Evolutionary conservation across 768 basidiomycete genomes (phyloP), one percentile per base, ranked within the genome.

Genomic region (Hygrophorus pudorinus): DNA sequence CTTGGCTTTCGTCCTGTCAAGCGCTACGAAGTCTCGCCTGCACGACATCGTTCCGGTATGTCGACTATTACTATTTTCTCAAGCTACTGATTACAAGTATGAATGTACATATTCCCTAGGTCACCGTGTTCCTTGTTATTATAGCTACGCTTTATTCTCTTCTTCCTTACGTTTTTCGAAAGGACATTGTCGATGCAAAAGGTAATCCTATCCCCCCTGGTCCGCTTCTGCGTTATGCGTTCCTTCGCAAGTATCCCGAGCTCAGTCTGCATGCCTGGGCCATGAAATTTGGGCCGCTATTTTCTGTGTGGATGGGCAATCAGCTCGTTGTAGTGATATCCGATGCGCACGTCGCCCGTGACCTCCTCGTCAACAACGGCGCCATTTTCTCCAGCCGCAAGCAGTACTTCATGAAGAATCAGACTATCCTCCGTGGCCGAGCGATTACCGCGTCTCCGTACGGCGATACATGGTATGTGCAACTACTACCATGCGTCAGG

Each of bases 311-410:
- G 48, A 51, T 59, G 53, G 58, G 58, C 12, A 44, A 50, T 38
- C 56, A 57, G 42, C 55, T 59, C 29, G 46, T 58, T 21, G 53
- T 59, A 38, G 52, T 59, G 14, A 45, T 59, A 11, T 55, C 53
- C 24, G 53, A 58, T 42, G 49, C 58, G 21, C 35, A 33, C 7
- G 51, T 56, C 17, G 58, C 53, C 4, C 48, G 51, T 3, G 58
- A 59, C 37, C 45, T 59, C 4, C 50, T 58, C 1, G 55, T 58
- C 6, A 52, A 50, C 14, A 48, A 56, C 38, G 58, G 58, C 20
- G 49, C 53, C 10, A 49, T 51, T 4, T 59, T 59, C 38, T 56
- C 56, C 18, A 53, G 51, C 18, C 56, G 58, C 16, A 56, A 55
- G 48, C 29, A 41, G 12, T 56, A 53, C 37, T 59, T 53, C 24